Percentiles rank a stretch among this genome's conserved stretches.
Evolutionary conservation across 306 rosid species (phyloP).

Genomic region (Prunus dulcis): DNA sequence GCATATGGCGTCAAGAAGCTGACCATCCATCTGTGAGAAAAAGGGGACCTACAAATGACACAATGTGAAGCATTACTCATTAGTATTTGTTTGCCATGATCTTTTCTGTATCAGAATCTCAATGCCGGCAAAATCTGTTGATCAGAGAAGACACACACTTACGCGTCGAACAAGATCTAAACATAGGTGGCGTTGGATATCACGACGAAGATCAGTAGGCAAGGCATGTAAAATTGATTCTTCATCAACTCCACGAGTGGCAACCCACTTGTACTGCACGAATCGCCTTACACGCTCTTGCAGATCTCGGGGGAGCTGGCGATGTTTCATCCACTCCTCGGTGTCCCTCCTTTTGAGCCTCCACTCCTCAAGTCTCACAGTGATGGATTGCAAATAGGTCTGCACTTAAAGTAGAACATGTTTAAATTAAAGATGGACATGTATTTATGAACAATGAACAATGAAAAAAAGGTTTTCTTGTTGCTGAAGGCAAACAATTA

Average conservation of each 20-base stretch:
- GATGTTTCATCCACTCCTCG: conserved; percentile 94
- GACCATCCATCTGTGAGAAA: conserved; percentile 89
- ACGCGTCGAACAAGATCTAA: conserved; percentile 90
- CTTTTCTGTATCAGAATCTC: not conserved
- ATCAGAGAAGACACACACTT: conserved; percentile 24
- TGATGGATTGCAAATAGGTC: conserved; percentile 90
- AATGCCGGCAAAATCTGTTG: not conserved
- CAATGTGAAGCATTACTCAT: not conserved
- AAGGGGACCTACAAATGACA: conserved; percentile 71
- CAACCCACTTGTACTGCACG: conserved; percentile 91
- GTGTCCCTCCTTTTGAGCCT: conserved; percentile 86
- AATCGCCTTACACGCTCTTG: conserved; percentile 71
- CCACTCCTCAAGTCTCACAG: conserved; percentile 95
- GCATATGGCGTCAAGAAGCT: conserved; percentile 81
- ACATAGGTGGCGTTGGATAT: conserved; percentile 84
- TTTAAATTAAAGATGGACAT: not conserved
- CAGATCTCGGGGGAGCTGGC: conserved; percentile 71
- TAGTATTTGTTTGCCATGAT: not conserved
- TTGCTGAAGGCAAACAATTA: not conserved
- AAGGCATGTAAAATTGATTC: conserved; percentile 64
- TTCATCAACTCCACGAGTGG: conserved; percentile 89
- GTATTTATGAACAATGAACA: not conserved
- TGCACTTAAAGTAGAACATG: conserved; percentile 25
- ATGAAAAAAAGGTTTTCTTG: not conserved
- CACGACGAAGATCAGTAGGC: conserved; percentile 80